phyloP scores from a whole-genome alignment of 176 grass and related monocot species.

The Puya raimondii region DNA sequence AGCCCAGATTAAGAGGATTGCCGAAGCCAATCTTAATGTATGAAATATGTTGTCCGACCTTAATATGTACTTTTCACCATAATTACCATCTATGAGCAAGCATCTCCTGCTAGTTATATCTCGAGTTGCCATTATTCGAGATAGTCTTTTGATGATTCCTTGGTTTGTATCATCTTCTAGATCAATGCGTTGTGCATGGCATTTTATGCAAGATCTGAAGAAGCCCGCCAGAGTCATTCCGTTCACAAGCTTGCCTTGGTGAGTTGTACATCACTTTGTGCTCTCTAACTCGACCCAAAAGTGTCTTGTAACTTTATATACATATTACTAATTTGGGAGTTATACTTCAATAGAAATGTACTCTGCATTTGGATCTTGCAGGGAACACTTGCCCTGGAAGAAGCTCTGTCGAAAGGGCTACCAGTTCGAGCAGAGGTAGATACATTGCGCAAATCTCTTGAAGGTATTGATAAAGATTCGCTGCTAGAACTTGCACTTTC shows the following conservation, averaged over 20 bases:
- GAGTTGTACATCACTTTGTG: conserved; percentile 22
- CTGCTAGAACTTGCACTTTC: conserved; percentile 76
- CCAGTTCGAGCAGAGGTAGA: conserved; percentile 70
- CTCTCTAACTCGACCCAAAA: neutral
- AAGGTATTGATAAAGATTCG: conserved; percentile 93
- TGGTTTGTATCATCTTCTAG: conserved; percentile 35
- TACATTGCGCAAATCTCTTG: conserved; percentile 56
- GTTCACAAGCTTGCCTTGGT: conserved; percentile 95
- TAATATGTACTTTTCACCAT: neutral
- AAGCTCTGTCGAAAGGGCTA: conserved; percentile 74
- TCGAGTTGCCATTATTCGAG: no score
- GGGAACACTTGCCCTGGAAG: conserved; percentile 75
- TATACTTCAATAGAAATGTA: conserved; percentile 1
- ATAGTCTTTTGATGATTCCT: neutral
- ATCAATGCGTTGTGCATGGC: conserved; percentile 96
- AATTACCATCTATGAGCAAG: neutral
- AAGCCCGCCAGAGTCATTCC: conserved; percentile 88
- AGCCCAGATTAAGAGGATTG: conserved; percentile 79
- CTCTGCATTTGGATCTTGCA: conserved; percentile 25
- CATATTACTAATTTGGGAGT: neutral
- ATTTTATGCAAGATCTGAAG: conserved; percentile 95
- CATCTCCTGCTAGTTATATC: no score
- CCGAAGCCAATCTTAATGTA: conserved; percentile 98
- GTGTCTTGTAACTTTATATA: neutral
- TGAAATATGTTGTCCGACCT: conserved; percentile 21